A percentile compares a stretch with the other conserved stretches of the same genome.
Evolutionary conservation across 2,329 filamentous ascomycete genomes (phyloP).

Genomic region (Fusarium metavorans): DNA sequence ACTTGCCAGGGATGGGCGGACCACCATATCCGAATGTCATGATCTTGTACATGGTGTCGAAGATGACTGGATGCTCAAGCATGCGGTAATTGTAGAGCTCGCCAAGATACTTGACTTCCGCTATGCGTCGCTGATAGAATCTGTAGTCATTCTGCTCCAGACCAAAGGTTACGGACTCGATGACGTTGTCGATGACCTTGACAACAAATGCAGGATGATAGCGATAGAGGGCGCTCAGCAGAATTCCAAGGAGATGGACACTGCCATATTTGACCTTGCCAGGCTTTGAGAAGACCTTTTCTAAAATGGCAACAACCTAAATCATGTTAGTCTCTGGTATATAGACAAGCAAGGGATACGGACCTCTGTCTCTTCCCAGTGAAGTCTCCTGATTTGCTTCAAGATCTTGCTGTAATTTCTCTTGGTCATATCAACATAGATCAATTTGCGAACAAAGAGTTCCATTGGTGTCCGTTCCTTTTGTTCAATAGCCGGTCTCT

Average conservation of each 20-base stretch:
- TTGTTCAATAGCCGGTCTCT: conserved; percentile 92
- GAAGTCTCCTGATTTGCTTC: conserved; percentile 93
- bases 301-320: conserved; percentile 78
- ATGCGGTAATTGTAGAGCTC: conserved; percentile 98
- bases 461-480: conserved; percentile 96
- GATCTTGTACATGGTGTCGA: conserved; percentile 94
- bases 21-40: conserved; percentile 92
- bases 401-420: conserved; percentile 93
- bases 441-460: conserved; percentile 89
- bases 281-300: conserved; percentile 95
- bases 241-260: conserved; percentile 90
- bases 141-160: conserved; percentile 98
- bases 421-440: conserved; percentile 95
- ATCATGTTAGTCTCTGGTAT: conserved; percentile 4
- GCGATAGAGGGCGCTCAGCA: conserved; percentile 87
- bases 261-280: conserved; percentile 98
- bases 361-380: conserved; percentile 95
- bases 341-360: conserved; percentile 9
- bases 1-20: conserved; percentile 80
- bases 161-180: conserved; percentile 89
- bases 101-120: conserved; percentile 95
- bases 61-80: conserved; percentile 94
- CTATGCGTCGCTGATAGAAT: conserved; percentile 93
- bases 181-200: conserved; percentile 88
- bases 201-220: conserved; percentile 94